phyloP scores from a whole-genome alignment of 2,329 filamentous ascomycete species.

The Geosmithia flava region DNA sequence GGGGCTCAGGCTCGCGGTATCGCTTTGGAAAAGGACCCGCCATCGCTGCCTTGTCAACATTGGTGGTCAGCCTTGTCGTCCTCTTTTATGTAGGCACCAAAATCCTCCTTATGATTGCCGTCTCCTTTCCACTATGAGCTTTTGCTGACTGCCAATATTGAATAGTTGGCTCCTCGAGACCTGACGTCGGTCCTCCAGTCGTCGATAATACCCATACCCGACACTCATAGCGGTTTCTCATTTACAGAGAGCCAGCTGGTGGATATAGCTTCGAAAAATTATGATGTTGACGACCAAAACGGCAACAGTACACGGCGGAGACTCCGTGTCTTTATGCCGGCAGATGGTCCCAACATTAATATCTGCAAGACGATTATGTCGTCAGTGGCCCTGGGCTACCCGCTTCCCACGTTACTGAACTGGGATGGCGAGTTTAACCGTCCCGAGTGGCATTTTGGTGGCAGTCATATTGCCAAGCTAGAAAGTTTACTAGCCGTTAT shows the following conservation, averaged over 20 bases:
- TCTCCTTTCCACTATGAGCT: too few species aligned
- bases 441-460: constrained; percentile 21
- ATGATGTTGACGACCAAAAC: background rate
- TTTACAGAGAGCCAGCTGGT: background rate
- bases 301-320: constrained; percentile 7
- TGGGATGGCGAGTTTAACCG: constrained; percentile 24
- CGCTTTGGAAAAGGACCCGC: background rate
- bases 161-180: background rate
- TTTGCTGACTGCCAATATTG: background rate
- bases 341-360: constrained; percentile 20
- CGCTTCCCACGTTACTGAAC: constrained; percentile 21
- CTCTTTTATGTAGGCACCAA: background rate
- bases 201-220: too few species aligned
- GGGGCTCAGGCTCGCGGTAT: too few species aligned
- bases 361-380: constrained; percentile 26
- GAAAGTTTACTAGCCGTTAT: constrained; percentile 18
- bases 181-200: background rate
- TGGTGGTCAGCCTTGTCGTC: background rate
- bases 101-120: too few species aligned
- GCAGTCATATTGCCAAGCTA: constrained; percentile 25
- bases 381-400: constrained; percentile 22
- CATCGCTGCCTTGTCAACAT: background rate
- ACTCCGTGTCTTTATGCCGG: constrained; percentile 24
- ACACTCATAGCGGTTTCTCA: background rate
- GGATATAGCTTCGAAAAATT: background rate